A percentile compares a stretch with the other conserved stretches of the same genome.
phyloP scores from a whole-genome alignment of 768 basidiomycete genomes.

The Rhodotorula kratochvilovae region DNA sequence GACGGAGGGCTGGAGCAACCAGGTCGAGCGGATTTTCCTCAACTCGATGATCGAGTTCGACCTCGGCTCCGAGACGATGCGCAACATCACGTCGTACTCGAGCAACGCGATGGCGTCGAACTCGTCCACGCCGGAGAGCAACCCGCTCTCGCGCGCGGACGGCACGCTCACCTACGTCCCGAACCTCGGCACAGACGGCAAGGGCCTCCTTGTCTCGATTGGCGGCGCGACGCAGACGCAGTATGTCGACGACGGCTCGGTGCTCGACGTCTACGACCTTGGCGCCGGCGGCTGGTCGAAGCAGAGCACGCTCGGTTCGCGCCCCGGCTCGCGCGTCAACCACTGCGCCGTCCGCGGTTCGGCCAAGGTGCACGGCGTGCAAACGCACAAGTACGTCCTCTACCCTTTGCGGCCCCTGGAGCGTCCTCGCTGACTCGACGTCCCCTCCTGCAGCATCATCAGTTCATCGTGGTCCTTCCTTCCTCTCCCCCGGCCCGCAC shows the following conservation, averaged over 20 bases:
- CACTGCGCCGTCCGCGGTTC: constrained; percentile 36
- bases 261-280: constrained; percentile 12
- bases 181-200: constrained; percentile 11
- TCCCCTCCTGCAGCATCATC: constrained; percentile 7
- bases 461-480: not conserved
- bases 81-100: constrained; percentile 30
- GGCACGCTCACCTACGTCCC: constrained; percentile 33
- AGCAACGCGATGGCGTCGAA: constrained; percentile 13
- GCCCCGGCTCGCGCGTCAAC: constrained; percentile 25
- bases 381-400: constrained; percentile 15
- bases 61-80: constrained; percentile 11
- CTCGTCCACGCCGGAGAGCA: constrained; percentile 20
- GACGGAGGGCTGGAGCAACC: constrained; percentile 24
- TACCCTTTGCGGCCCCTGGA: no score
- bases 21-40: constrained; percentile 31
- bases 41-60: constrained; percentile 28
- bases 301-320: constrained; percentile 31
- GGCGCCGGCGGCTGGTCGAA: constrained; percentile 34
- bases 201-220: constrained; percentile 31
- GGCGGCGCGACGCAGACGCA: constrained; percentile 25
- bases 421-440: no score
- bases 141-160: constrained; percentile 29
- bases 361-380: constrained; percentile 34
- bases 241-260: constrained; percentile 16
- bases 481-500: not conserved